Conservation (phyloP, 805 yeast species). For the Hanseniaspora occidentalis region DNA sequence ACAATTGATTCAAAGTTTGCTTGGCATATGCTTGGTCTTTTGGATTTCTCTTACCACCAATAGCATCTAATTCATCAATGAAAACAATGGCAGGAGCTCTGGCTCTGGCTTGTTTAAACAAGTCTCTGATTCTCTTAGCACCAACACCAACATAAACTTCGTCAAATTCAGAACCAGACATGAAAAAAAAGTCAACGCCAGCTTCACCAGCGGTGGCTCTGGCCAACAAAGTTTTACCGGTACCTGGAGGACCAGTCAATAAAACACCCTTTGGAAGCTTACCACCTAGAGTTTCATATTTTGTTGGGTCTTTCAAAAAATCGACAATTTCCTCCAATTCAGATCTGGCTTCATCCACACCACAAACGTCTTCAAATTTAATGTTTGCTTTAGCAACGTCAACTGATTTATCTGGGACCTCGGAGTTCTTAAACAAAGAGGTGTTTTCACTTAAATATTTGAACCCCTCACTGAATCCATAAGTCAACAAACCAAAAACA, state of each 20-base stretch:
- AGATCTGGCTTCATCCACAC: slow-evolving; percentile 96
- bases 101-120: slow-evolving; percentile 84
- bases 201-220: slow-evolving; percentile 99
- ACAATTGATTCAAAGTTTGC: slow-evolving; percentile 89
- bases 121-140: slow-evolving; percentile 92
- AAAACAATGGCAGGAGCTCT: slow-evolving; percentile 95
- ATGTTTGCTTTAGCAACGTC: slow-evolving; percentile 81
- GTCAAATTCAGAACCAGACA: slow-evolving; percentile 98
- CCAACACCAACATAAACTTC: slow-evolving; percentile 98
- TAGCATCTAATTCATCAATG: slow-evolving; percentile 96
- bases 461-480: slow-evolving; percentile 70
- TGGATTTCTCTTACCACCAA: slow-evolving; percentile 96
- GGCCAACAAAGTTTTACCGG: slow-evolving; percentile 93
- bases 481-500: slow-evolving; percentile 67
- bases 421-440: slow-evolving; percentile 47
- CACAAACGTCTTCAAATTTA: slow-evolving; percentile 85
- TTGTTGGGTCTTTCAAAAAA: slow-evolving; percentile 88
- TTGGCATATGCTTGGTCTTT: slow-evolving; percentile 97
- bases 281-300: slow-evolving; percentile 94
- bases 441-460: slow-evolving; percentile 76
- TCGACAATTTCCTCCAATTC: slow-evolving; percentile 98
- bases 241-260: slow-evolving; percentile 97
- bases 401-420: slow-evolving; percentile 62
- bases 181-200: slow-evolving; percentile 94
- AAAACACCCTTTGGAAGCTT: slow-evolving; percentile 94